Base-by-base conservation (phyloP, 305 asterid genomes). In the Euphrasia arctica region DNA sequence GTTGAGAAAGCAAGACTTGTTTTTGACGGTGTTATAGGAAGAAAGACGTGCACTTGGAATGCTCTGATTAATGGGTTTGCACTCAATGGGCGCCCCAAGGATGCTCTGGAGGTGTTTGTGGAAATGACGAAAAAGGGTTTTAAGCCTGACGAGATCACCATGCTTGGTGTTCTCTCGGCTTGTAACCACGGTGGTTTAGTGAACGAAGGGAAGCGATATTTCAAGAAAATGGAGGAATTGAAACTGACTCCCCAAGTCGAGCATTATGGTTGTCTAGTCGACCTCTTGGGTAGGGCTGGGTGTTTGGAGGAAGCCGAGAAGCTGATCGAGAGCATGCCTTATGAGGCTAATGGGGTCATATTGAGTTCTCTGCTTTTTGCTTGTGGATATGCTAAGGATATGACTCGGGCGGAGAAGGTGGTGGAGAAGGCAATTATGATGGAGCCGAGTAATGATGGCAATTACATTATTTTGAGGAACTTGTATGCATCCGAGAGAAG, bases 61-160 rank as follows among this genome's bases (percentile, higher is more conserved):
- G 99, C 97, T 60, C 71, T 93, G 80, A 84, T 93, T 55, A 93
- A 88, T 47, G 96, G 99, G 10, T 41, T 93, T 79, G 99, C 97
- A 10, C 72, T 93, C 72, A 90, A 93, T 42, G 99, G 97, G 34
- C 59, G 88, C 69, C 82, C 92, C 36, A 48, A 74, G 47, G 95
- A 90, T 73, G 96, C 96, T 15, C 5, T 93, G 50, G 79, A 79
- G 63, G 80, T 74, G 29, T 90, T 90, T 58, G 58, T 10, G n/a
- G 80, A 79, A 71, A 90, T 93, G 99, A 73, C 58, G 69, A 63
- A 55, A 54, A 68, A 70, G 0, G 96, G 91, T 52, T 66, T 75
- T 49, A 60, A 67, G 59, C 95, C 95, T 27, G 65, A 86, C 32
- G 85, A 75, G 66, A 63, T 82, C 39, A 93, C 99, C 52, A 78